Evolutionary conservation across 2,329 filamentous ascomycete genomes (phyloP), one percentile per base, ranked within the genome.

Genomic region (Golovinomyces cichoracearum): DNA sequence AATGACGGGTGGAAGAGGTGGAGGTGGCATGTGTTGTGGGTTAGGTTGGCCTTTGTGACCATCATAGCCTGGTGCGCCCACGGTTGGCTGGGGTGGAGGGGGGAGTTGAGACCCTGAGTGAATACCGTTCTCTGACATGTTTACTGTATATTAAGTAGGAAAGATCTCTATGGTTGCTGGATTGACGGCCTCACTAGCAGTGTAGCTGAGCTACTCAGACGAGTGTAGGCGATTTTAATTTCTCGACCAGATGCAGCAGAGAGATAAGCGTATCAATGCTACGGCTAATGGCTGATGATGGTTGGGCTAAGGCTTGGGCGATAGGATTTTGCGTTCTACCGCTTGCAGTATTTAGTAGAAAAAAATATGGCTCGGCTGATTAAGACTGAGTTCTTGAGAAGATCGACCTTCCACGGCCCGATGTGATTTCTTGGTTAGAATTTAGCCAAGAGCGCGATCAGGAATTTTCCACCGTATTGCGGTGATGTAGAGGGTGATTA

Each of bases 11-110:
- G 92, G 81, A 52, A 93, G 77, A 56, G 86, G 81, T 53, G 85
- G 85, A 50, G 88, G 86, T 51, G 83, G 81, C 80, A 94, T 86
- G 64, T 90, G 81, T 55, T 73, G 66, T 54, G 76, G 71, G 62
- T 78, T 78, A 54, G 69, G 66, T 66, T 83, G 80, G 56, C 72
- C 72, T 61, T 79, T 79, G 65, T 83, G 80, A 31, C 45, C 45
- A 61, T 86, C 82, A 65, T 81, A 86, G 61, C 80, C 83, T 57
- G 82, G 78, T 55, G 78, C 78, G 60, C 76, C 79, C 56, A 75
- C 69, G 57, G 78, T 73, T 52, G 73, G 66, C 63, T 81, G 76
- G 49, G 79, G 73, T 54, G 78, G 76, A 53, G 75, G 74, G 48
- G 81, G 78, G 56, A 85, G 74, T 64, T 80, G 74, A 53, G 74